phyloP scores from a whole-genome alignment of 805 yeast species.

The Cyberlindnera misumaiensis region DNA sequence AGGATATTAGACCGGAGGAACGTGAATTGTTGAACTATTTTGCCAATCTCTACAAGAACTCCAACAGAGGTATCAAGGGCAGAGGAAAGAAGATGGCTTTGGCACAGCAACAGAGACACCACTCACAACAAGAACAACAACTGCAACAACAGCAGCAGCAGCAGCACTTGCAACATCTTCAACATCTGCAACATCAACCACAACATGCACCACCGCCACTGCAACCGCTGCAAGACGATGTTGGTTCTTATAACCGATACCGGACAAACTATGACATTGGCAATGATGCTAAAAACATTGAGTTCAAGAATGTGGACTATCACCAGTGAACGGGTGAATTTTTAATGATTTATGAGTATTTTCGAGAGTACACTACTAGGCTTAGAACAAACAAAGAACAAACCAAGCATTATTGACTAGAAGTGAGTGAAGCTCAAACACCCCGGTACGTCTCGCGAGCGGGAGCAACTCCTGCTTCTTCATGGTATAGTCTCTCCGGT shows the following conservation, averaged over 20 bases:
- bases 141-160: neutral
- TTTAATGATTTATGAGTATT: neutral
- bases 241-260: no score
- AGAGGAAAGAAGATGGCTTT: slow-evolving; percentile 53
- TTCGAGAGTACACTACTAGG: no score
- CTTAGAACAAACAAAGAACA: no score
- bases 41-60: slow-evolving; percentile 75
- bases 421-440: no score
- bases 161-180: neutral
- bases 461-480: neutral
- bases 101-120: slow-evolving; percentile 2
- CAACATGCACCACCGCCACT: neutral
- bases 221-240: neutral
- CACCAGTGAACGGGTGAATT: slow-evolving; percentile 4
- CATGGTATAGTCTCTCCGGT: no score
- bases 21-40: slow-evolving; percentile 68
- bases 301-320: slow-evolving; percentile 22
- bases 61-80: slow-evolving; percentile 88
- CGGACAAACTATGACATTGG: no score
- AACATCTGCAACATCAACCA: neutral
- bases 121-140: neutral
- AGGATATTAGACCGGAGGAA: slow-evolving; percentile 53
- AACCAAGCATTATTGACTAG: no score
- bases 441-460: neutral
- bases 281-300: slow-evolving; percentile 12